These are phyloP conservation scores for Usnea hakonensis DNA, from an alignment of 495 filamentous ascomycete species.

Conservation along the genomic window DNA sequence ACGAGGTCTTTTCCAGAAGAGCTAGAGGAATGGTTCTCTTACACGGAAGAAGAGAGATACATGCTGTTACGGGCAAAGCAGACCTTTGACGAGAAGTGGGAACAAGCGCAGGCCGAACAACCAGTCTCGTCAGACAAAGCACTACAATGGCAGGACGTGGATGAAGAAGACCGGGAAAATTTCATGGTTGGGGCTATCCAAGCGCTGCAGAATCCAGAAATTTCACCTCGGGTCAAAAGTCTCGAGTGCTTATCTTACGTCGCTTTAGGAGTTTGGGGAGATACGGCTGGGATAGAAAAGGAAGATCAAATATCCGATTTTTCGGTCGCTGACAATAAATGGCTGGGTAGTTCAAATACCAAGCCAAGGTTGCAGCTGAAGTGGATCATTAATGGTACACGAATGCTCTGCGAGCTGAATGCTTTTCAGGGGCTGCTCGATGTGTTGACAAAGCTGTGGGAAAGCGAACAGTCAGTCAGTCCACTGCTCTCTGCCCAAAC, in stretches of 20 bases:
- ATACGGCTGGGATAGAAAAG: constrained; percentile 51
- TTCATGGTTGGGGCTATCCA: constrained; percentile 41
- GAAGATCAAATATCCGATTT: constrained; percentile 24
- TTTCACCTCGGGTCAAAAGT: constrained; percentile 48
- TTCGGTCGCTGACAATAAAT: constrained; percentile 21
- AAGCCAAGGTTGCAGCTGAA: constrained; percentile 55
- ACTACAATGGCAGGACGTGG: constrained; percentile 46
- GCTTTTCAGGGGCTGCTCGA: constrained; percentile 54
- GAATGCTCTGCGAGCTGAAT: constrained; percentile 49
- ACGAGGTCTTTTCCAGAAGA: constrained; percentile 73
- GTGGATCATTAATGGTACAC: constrained; percentile 59
- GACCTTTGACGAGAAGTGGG: constrained; percentile 63
- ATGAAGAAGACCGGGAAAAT: constrained; percentile 34
- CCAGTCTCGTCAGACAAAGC: constrained; percentile 33
- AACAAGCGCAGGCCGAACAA: constrained; percentile 35
- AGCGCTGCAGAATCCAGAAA: constrained; percentile 41
- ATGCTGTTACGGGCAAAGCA: constrained; percentile 60
- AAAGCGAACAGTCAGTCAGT: constrained; percentile 36
- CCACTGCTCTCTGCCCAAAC: constrained; percentile 8
- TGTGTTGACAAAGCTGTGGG: constrained; percentile 52
- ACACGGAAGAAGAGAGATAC: constrained; percentile 67
- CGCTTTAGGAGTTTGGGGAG: constrained; percentile 67
- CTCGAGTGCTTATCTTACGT: constrained; percentile 73
- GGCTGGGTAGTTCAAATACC: constrained; percentile 35
- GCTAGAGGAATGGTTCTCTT: constrained; percentile 93